Base-by-base conservation (phyloP, 2,329 filamentous ascomycete genomes). In the Nigrospora osmanthi region DNA sequence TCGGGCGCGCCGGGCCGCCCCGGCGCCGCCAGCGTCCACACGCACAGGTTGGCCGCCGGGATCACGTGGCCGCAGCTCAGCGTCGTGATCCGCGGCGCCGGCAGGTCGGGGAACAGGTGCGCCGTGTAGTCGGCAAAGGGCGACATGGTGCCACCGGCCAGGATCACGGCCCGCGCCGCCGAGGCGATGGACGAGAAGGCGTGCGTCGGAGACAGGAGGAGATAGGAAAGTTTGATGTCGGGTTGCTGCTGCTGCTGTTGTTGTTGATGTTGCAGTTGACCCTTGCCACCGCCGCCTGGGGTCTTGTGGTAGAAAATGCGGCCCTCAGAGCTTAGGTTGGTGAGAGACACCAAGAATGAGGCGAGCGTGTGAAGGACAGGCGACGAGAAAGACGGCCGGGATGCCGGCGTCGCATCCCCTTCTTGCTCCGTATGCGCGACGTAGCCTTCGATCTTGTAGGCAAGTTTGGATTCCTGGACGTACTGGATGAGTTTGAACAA, bases 121-220 rank as follows among this genome's bases (percentile, higher is more conserved):
- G 85, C 76, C 33, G 78, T 82, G 64, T 95, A 98, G 66, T 97
- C 93, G 19, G 84, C 79, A 70, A 97, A 95, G 0, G 93, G 93
- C 3, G 93, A 95, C 93, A 98, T 97, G 23, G 93, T 98, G 17
- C 93, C 93, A 47, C 93, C 93, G 0, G 90, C 93, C 4, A 98
- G 71, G 36, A 98, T 85, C 4, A 98, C 86, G 2, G 91, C 87
- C 47, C 89, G 77, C 1, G 93, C 89, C 49, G 86, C 82, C 30
- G 87, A 81, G 2, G 91, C 88, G 42, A 97, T 85, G 11, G 90
- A 86, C 9, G 85, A 85, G 64, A 98, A 97, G 53, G 94, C 88
- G 55, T 91, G 83, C 0, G 90, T 90, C 0, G 93, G 91, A 31
- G 95, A 93, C 1, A 98, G 77, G 5, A 98, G 76, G 54, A 95